phyloP scores from a whole-genome alignment of 257 asterid genomes.

The Paraleonurus japonicus region DNA sequence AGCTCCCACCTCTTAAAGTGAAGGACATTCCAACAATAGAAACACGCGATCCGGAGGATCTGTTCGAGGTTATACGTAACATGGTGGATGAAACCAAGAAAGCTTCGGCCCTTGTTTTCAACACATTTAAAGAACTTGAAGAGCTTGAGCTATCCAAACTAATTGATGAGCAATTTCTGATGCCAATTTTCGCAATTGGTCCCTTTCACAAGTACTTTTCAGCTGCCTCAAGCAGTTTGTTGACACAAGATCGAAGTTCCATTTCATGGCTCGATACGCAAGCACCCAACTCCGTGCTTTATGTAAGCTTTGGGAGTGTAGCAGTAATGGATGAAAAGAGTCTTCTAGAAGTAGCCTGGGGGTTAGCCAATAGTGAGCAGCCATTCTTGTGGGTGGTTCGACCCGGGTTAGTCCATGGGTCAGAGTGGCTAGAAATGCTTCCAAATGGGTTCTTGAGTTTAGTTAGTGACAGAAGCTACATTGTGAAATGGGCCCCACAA shows the following conservation, averaged over 20 bases:
- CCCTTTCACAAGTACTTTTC: slow-evolving; percentile 41
- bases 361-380: slow-evolving; percentile 36
- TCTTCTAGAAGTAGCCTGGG: slow-evolving; percentile 47
- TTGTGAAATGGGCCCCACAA: slow-evolving; percentile 54
- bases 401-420: slow-evolving; percentile 30
- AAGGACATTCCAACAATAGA: slow-evolving; percentile 32
- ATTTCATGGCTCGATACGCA: slow-evolving; percentile 46
- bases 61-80: not conserved
- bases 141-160: slow-evolving; percentile 21
- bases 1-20: slow-evolving; percentile 36
- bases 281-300: slow-evolving; percentile 42
- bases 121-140: slow-evolving; percentile 39
- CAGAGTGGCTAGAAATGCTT: slow-evolving; percentile 27
- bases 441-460: slow-evolving; percentile 27
- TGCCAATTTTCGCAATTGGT: slow-evolving; percentile 35
- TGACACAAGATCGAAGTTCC: slow-evolving; percentile 39
- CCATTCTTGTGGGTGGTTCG: slow-evolving; percentile 54
- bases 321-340: slow-evolving; percentile 29
- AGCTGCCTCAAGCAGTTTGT: slow-evolving; percentile 36
- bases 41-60: not conserved
- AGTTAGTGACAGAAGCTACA: slow-evolving; percentile 27
- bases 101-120: slow-evolving; percentile 29
- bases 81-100: slow-evolving; percentile 30
- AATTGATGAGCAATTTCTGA: not conserved
- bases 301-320: slow-evolving; percentile 48